Evolutionary conservation across 225 moss, liverwort and hornwort species (phyloP), one percentile per base, ranked within the genome.

Genomic region (Polytrichum formosum): DNA sequence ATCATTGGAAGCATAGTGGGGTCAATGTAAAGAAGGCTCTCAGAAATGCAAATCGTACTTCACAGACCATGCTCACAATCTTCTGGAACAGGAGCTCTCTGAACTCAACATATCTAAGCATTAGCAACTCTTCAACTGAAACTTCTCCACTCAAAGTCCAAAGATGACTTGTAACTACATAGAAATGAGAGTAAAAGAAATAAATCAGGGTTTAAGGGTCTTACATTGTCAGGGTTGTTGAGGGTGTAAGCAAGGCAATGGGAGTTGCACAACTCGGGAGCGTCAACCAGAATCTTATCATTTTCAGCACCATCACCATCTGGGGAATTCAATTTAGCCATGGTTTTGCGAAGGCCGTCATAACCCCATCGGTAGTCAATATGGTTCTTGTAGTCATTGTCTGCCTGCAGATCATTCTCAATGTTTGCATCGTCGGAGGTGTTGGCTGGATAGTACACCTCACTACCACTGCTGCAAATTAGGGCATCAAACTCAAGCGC

Each of bases 301-400:
- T 74, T 75, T 25, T 86, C 70, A 13, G 58, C 70, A 63, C 77
- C 76, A 53, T 78, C 81, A 53, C 81, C 84, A 56, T 80, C 82
- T 19, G 88, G 70, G 8, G 80, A 70, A 63, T 82, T 92, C 35
- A 93, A 71, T 56, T 81, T 88, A 70, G 78, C 85, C 81, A 96
- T 81, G 55, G 93, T 96, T 77, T 93, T 93, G 69, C 87, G 87
- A 74, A 96, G 82, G 28, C 96, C 93, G 9, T 96, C 89, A 61
- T 79, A 80, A 33, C 96, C 96, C 96, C 96, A 96, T 21, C 93
- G 89, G 67, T 96, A 93, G 55, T 84, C 87, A 25, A 96, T 92
- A 74, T 93, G 96, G 33, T 81, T 26, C 61, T 70, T 83, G 72
- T 96, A 97, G 76, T 97, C 92, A 20, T 89, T 77, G 80, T 97